phyloP scores from a whole-genome alignment of 352 stramenopile genomes.

The Sclerospora graminicola region DNA sequence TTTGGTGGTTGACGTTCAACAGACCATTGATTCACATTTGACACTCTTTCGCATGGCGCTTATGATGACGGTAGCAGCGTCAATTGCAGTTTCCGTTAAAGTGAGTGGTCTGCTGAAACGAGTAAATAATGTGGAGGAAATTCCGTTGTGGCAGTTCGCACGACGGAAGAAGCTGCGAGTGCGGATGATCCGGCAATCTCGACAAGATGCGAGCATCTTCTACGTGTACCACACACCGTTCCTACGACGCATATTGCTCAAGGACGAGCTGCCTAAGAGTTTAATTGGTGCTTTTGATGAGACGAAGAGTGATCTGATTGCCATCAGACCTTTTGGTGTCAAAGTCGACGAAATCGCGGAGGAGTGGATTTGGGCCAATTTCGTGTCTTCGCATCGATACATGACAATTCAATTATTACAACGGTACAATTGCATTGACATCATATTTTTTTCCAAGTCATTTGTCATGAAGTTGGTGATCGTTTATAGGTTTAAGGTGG shows the following conservation, averaged over 20 bases:
- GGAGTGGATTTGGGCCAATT: slow-evolving; percentile 55
- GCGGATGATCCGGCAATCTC: slow-evolving; percentile 55
- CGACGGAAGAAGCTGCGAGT: slow-evolving; percentile 64
- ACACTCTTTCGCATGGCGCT: slow-evolving; percentile 50
- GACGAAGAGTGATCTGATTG: slow-evolving; percentile 28
- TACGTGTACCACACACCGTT: slow-evolving; percentile 81
- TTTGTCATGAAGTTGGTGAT: no score
- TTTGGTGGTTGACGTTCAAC: slow-evolving; percentile 25
- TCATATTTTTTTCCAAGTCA: no score
- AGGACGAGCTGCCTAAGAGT: slow-evolving; percentile 37
- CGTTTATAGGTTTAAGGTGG: slow-evolving; percentile 8
- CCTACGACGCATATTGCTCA: slow-evolving; percentile 39
- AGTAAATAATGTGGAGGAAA: slow-evolving; percentile 46
- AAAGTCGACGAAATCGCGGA: slow-evolving; percentile 62
- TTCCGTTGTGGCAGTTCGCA: slow-evolving; percentile 50
- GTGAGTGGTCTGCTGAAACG: slow-evolving; percentile 48
- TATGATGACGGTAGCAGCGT: slow-evolving; percentile 33
- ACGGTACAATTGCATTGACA: slow-evolving; percentile 33
- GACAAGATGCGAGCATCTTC: slow-evolving; percentile 57
- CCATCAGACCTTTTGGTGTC: slow-evolving; percentile 57
- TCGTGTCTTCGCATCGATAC: slow-evolving; percentile 51
- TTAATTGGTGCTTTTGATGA: slow-evolving; percentile 6
- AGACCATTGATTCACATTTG: slow-evolving; percentile 58
- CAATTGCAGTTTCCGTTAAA: slow-evolving; percentile 28
- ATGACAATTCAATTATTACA: slow-evolving; percentile 52